Percentiles rank a stretch among this genome's conserved stretches.
These are phyloP conservation scores for Balakata baccata DNA, from an alignment of 345 rosid genomes.

Conservation along the genomic window DNA sequence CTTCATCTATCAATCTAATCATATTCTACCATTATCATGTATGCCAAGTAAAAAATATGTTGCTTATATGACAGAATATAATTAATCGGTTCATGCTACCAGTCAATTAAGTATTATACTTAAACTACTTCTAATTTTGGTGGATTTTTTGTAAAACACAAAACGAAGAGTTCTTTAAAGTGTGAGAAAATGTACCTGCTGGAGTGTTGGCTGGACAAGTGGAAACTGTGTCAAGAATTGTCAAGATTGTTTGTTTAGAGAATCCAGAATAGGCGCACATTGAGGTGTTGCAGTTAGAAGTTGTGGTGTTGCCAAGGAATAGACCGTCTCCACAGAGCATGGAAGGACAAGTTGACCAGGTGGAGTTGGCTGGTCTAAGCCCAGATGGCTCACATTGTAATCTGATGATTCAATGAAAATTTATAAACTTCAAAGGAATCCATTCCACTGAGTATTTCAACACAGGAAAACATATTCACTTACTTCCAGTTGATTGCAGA, in stretches of 20 bases:
- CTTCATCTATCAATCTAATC: too few relatives aligned
- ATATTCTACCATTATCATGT: too few relatives aligned
- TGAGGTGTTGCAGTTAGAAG: slow-evolving; percentile 37
- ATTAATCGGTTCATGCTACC: too few relatives aligned
- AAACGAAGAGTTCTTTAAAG: too few relatives aligned
- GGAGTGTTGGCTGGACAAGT: slow-evolving; percentile 34
- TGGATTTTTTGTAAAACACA: too few relatives aligned
- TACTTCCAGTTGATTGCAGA: slow-evolving; percentile 64
- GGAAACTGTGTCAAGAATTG: slow-evolving; percentile 31
- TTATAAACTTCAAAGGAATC: neutral
- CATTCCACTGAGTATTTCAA: neutral
- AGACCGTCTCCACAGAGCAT: slow-evolving; percentile 46
- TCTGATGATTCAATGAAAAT: slow-evolving; percentile 38
- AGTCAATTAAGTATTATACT: too few relatives aligned
- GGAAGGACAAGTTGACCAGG: slow-evolving; percentile 47
- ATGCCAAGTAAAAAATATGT: too few relatives aligned
- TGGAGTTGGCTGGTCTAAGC: slow-evolving; percentile 21
- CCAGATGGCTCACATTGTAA: slow-evolving; percentile 59
- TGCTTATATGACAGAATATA: too few relatives aligned
- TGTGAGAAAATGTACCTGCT: too few relatives aligned
- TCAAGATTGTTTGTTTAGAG: slow-evolving; percentile 36
- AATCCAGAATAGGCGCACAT: slow-evolving; percentile 72
- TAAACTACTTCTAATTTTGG: too few relatives aligned
- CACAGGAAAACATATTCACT: slow-evolving; percentile 20
- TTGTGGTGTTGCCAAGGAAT: slow-evolving; percentile 42